Base-by-base conservation (phyloP, 1,284 basidiomycete genomes). In the Cutaneotrichosporon cyanovorans region DNA sequence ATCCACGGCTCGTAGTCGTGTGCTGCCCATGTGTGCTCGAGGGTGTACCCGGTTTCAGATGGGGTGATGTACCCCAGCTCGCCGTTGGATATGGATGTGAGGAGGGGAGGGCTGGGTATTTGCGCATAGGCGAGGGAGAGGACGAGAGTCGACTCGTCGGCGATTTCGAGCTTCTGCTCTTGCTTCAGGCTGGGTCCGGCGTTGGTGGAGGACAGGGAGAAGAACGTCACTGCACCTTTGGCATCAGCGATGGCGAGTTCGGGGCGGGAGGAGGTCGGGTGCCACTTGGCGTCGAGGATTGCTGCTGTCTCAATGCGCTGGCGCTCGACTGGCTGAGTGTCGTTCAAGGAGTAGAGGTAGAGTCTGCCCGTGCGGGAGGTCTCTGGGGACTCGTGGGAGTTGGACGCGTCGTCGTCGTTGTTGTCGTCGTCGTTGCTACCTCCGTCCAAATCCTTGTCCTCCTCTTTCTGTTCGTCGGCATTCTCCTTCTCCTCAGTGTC, bases 1-100 rank as follows among this genome's bases (percentile, higher is more conserved):
- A 90, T 83, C 95, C 95, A 99, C 0, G 93, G 86, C 66, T 98
- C 95, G 61, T 82, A 84, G 51, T 91, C 88, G 64, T 98, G 95
- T 5, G 88, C 93, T 9, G 79, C 73, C 92, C 93, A 98, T 2
- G 73, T 75, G 15, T 77, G 65, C 2, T 69, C 68, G 1, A 83
- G 64, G 0, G 63, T 44, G 37, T 40, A 30, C 19, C 45, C 49
- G 7, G 34, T 41, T 12, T 85, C 67, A 4, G 69, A 70, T 19
- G 71, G 68, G 2, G 77, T 75, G 5, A 92, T 71, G 15, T 86
- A 71, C 18, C 80, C 77, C 16, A 95, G 63, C 2, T 74, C 76
- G 4, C 90, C 88, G 53, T 83, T 77, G 0, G 90, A 93, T 14
- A 87, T 74, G 3, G 91, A 93, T 7, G 81, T 81, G 19, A 88